Evolutionary conservation across 805 yeast genomes (phyloP).

Genomic region (Komagataella kurtzmanii): DNA sequence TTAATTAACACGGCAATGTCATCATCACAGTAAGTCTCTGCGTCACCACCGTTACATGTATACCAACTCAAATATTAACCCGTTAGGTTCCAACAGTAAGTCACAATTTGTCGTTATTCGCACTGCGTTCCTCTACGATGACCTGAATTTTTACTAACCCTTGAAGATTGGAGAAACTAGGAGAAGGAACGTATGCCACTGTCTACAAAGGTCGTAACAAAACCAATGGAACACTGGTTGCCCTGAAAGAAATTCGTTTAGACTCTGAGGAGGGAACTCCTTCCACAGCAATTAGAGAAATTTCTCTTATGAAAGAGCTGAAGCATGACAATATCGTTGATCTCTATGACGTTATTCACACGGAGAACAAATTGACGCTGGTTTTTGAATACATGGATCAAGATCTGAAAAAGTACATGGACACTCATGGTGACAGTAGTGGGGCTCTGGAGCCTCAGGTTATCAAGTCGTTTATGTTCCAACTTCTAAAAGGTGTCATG

Average conservation of each 20-base stretch:
- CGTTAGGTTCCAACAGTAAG: constrained; percentile 18
- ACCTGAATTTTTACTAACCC: constrained; percentile 2
- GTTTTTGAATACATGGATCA: constrained; percentile 91
- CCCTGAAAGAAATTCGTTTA: constrained; percentile 84
- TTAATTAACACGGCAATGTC: constrained; percentile 15
- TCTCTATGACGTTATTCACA: constrained; percentile 88
- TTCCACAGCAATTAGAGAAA: constrained; percentile 93
- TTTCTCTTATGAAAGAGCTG: constrained; percentile 87
- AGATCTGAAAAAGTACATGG: constrained; percentile 93
- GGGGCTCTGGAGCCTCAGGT: constrained; percentile 64
- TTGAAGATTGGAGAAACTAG: constrained; percentile 59
- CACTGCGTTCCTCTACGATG: constrained; percentile 8
- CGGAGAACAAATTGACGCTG: constrained; percentile 87
- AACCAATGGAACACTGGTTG: constrained; percentile 80
- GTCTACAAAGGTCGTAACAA: constrained; percentile 89
- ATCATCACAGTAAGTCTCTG: constrained; percentile 20
- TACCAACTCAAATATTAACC: background rate
- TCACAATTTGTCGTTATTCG: background rate
- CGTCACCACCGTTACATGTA: background rate
- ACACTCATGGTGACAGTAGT: constrained; percentile 48
- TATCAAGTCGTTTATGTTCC: constrained; percentile 89
- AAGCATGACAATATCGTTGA: constrained; percentile 89
- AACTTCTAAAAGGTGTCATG: constrained; percentile 77
- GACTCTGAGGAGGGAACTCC: constrained; percentile 99
- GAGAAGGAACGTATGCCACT: constrained; percentile 97